Percentiles rank a stretch among this genome's conserved stretches.
These are phyloP conservation scores for Ophiostoma quercus DNA, from an alignment of 2,329 filamentous ascomycete genomes.

Conservation along the genomic window DNA sequence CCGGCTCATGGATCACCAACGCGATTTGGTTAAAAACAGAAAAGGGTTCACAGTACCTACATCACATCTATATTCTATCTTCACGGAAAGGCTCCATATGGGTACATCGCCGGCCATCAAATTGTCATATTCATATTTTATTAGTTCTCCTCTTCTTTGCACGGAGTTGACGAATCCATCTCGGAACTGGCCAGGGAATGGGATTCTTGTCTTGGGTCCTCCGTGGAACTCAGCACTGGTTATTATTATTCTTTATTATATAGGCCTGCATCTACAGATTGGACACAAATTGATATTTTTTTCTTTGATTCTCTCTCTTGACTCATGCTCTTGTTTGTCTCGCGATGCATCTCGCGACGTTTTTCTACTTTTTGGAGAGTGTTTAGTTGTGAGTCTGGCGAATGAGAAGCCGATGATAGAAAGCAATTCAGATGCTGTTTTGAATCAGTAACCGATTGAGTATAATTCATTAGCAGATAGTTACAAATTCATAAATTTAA, in stretches of 20 bases:
- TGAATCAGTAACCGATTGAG: not conserved
- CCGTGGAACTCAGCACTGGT: not conserved
- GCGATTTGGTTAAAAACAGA: constrained; percentile 4
- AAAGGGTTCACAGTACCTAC: constrained; percentile 11
- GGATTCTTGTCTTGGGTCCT: not conserved
- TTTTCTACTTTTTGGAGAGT: not conserved
- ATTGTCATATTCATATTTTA: constrained; percentile 2
- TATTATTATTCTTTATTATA: not conserved
- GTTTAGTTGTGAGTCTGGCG: not conserved
- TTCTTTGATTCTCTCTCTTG: not conserved
- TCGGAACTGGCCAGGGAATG: constrained; percentile 5
- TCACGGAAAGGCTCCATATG: not conserved
- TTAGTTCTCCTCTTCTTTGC: constrained; percentile 8
- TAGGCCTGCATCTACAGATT: not conserved
- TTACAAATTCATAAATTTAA: not conserved
- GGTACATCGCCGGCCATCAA: not conserved
- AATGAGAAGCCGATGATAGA: not conserved
- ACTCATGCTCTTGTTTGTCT: not conserved
- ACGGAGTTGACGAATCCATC: constrained; percentile 7
- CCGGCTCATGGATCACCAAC: constrained; percentile 10
- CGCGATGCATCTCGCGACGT: not conserved
- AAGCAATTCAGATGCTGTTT: not conserved
- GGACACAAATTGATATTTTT: not conserved
- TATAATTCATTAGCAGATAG: not conserved
- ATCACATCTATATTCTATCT: constrained; percentile 2